Evolutionary conservation across 768 basidiomycete species (phyloP), one percentile per base, ranked within the genome.

Genomic region (Suillus ampliporus): DNA sequence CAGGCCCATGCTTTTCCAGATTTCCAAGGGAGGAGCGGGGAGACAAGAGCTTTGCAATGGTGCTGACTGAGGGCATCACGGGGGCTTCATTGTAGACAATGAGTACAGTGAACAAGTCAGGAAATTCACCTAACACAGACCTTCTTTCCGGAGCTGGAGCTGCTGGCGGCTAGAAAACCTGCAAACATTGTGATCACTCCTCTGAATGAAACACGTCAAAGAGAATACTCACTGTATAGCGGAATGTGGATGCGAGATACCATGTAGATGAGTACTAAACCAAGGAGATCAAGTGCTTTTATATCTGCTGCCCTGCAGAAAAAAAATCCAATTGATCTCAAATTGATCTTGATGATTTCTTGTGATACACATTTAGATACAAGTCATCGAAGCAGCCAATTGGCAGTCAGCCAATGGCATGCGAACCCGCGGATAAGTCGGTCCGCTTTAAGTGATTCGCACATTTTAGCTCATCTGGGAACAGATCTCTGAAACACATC

Each of bases 31-130:
- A 6, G 10, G 48, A n/a, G 19, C 50, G 50, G 31, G 31, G 2
- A 17, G 48, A n/a, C 8, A 51, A 51, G 5, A 51, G 31, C 19
- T 51, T 51, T 34, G 50, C 19, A 34, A 51, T 31, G 31, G 31
- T 31, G 31, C 6, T 31, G 31, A 31, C 5, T 19, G 19, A 51
- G 31, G 31, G 50, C 31, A 51, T 51, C 50, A 51, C 50, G 50
- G 50, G n/a, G 50, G 50, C 50, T 51, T 51, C 50, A 51, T 34
- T 11, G 11, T 51, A 51, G 50, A 51, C 50, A 51, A n/a, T 51
- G 17, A 51, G 31, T 19, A 51, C 19, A 17, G 10, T 31, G 50
- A 1, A 51, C 31, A 28, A n/a, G 28, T 34, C 31, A 34, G 19
- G 31, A 31, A n/a, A 13, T 13, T 3, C 31, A 6, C 5, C 19